Base-by-base conservation (phyloP, 495 filamentous ascomycete species). In the Penicilliopsis zonata region DNA sequence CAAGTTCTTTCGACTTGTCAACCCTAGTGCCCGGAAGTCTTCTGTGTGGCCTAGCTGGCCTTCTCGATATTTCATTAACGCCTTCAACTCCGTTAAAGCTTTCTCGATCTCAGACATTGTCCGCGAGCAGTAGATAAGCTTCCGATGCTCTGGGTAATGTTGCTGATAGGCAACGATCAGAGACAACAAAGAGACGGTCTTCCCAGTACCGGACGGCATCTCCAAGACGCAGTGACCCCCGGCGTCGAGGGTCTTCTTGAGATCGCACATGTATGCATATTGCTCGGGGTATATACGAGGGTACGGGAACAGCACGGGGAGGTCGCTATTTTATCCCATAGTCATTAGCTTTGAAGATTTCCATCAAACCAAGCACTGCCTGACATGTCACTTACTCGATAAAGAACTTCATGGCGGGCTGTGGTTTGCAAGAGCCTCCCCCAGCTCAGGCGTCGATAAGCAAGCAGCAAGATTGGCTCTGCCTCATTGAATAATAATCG, bases 131-230 rank as follows among this genome's bases (percentile, higher is more conserved):
- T 99, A 99, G 21, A 99, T 95, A 31, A 99, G 73, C 55, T 96
- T 96, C 23, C 90, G 66, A 40, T 88, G 81, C 50, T 90, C 83
- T 3, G 85, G 80, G 37, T 85, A 86, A 48, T 86, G 78, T 50
- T 85, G 78, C 53, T 96, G 92, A 46, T 96, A 96, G 30, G 90
- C 86, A 29, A 99, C 76, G 42, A 99, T 99, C 42, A 99, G 68
- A 0, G 90, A 94, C 15, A 99, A 67, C 0, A 99, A 67, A 2
- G 90, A 94, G 13, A 99, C 82, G 0, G 90, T 99, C 65, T 99
- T 99, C 30, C 90, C 90, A 17, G 90, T 99, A n/a, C 90, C 90
- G 34, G 90, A 99, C 64, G 90, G 90, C 90, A 99, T 99, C 61
- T 99, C 90, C 49, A 99, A 63, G n/a, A 99, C 87, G 59, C 86